Evolutionary conservation across 176 grass and related monocot genomes (phyloP).

Genomic region (Canna indica): DNA sequence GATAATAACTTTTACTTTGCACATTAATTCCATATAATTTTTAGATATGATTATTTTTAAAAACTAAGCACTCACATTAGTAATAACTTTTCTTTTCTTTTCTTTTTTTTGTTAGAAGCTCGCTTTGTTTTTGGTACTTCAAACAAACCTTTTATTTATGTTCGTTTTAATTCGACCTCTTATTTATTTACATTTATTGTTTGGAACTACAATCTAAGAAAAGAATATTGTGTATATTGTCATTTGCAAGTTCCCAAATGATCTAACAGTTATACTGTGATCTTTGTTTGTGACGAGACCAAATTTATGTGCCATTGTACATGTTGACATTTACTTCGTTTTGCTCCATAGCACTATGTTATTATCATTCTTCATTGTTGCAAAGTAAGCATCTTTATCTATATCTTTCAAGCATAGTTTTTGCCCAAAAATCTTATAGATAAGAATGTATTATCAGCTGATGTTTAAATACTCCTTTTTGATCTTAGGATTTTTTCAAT

Average conservation of each 20-base stretch:
- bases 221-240: slow-evolving; percentile 31
- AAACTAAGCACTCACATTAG: too few species aligned
- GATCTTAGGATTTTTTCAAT: slow-evolving; percentile 25
- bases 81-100: too few species aligned
- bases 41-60: too few species aligned
- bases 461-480: too few species aligned
- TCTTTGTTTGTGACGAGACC: slow-evolving; percentile 22
- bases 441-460: too few species aligned
- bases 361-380: slow-evolving; percentile 39
- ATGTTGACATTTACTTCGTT: slow-evolving; percentile 30
- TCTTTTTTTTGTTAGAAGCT: too few species aligned
- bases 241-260: slow-evolving; percentile 41
- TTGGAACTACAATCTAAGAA: slow-evolving; percentile 34
- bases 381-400: slow-evolving; percentile 30
- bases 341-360: slow-evolving; percentile 34
- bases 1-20: too few species aligned
- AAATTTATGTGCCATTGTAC: slow-evolving; percentile 11
- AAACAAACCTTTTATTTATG: too few species aligned
- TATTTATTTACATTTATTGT: slow-evolving; percentile 23
- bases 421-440: too few species aligned
- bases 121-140: background rate
- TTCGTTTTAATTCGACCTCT: background rate
- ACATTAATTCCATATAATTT: too few species aligned
- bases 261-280: slow-evolving; percentile 29
- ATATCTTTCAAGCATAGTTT: too few species aligned